Conservation (phyloP, 805 yeast genomes). For the Wickerhamomyces sydowiorum region DNA sequence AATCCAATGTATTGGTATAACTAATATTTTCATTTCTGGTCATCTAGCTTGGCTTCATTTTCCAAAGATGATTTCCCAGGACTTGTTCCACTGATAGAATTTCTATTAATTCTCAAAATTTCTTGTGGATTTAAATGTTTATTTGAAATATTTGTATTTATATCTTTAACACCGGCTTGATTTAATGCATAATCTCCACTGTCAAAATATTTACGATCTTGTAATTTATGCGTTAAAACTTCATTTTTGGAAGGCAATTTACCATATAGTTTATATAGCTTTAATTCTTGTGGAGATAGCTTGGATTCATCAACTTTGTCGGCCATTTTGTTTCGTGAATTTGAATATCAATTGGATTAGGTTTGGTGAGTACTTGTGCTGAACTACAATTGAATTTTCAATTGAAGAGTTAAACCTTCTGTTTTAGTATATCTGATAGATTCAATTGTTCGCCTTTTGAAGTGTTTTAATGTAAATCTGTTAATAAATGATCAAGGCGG, state of each 20-base stretch:
- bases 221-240: conserved; percentile 64
- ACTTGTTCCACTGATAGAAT: conserved; percentile 48
- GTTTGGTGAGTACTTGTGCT: not conserved
- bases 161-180: conserved; percentile 47
- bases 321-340: not conserved
- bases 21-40: not conserved
- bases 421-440: no score
- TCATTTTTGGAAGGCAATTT: conserved; percentile 79
- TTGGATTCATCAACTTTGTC: conserved; percentile 45
- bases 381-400: no score
- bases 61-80: conserved; percentile 42
- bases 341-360: not conserved
- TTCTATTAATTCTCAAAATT: conserved; percentile 54
- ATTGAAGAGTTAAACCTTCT: no score
- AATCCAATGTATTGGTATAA: conserved; percentile 2
- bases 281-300: conserved; percentile 73
- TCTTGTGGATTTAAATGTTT: conserved; percentile 32
- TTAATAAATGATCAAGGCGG: no score
- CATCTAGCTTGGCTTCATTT: conserved; percentile 34
- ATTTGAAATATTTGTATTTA: conserved; percentile 15
- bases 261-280: conserved; percentile 76
- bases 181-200: conserved; percentile 92
- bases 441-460: no score
- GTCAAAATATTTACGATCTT: conserved; percentile 88
- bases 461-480: no score